Evolutionary conservation across 2,329 filamentous ascomycete species (phyloP).

Genomic region (Fusarium scirpi): DNA sequence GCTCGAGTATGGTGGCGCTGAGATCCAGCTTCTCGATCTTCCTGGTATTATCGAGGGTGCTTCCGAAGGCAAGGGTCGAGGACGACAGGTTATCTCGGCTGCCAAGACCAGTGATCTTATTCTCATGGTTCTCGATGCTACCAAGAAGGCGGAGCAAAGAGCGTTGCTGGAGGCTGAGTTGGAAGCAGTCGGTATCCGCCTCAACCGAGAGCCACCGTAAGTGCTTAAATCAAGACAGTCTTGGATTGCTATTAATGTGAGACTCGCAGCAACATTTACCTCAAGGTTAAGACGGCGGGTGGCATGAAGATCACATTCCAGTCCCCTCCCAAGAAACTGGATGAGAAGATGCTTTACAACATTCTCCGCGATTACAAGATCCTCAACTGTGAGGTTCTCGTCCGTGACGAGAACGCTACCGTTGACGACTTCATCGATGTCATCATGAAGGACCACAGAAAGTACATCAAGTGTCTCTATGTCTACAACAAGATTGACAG

Average conservation of each 20-base stretch:
- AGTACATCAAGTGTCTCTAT: constrained; percentile 95
- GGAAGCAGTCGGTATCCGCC: constrained; percentile 91
- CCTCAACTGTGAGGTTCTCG: constrained; percentile 94
- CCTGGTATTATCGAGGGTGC: constrained; percentile 99
- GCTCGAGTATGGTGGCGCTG: constrained; percentile 95
- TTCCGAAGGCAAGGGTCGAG: constrained; percentile 93
- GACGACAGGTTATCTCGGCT: constrained; percentile 95
- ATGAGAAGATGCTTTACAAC: constrained; percentile 98
- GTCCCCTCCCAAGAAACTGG: constrained; percentile 85
- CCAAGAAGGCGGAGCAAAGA: constrained; percentile 94
- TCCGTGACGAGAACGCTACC: constrained; percentile 93
- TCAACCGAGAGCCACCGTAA: constrained; percentile 92
- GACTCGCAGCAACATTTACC: constrained; percentile 84
- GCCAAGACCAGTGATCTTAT: constrained; percentile 98
- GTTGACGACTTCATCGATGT: constrained; percentile 99
- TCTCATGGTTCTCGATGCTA: constrained; percentile 96
- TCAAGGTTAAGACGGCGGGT: constrained; percentile 94
- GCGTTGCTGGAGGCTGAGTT: constrained; percentile 90
- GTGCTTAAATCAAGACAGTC: constrained; percentile 47
- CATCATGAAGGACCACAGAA: constrained; percentile 98
- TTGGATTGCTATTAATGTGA: constrained; percentile 27
- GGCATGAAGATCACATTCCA: constrained; percentile 99
- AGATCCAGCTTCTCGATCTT: constrained; percentile 97
- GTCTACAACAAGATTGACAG: constrained; percentile 99
- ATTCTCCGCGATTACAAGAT: constrained; percentile 99